Evolutionary conservation across 768 basidiomycete genomes (phyloP).

Genomic region (Boletellus ananas): DNA sequence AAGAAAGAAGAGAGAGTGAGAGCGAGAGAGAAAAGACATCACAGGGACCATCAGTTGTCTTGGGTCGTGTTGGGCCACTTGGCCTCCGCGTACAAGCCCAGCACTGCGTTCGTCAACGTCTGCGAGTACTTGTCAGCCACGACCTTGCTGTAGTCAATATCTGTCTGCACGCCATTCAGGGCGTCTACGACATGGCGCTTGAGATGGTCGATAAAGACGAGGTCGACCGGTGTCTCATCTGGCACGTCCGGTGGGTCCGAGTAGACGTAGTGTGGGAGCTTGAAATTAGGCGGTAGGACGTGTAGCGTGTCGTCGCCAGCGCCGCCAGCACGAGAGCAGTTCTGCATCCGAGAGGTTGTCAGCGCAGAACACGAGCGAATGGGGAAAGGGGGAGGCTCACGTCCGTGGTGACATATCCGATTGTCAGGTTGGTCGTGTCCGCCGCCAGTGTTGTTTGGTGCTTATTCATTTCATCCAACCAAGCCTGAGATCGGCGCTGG

Average conservation of each 20-base stretch:
- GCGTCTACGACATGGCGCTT: constrained; percentile 45
- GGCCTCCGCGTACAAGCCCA: constrained; percentile 34
- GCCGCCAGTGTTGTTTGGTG: constrained; percentile 26
- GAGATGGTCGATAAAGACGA: constrained; percentile 77
- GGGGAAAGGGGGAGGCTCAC: constrained; percentile 34
- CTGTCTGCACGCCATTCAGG: constrained; percentile 53
- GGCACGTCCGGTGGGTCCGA: constrained; percentile 51
- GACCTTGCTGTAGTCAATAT: constrained; percentile 48
- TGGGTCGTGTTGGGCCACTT: not conserved
- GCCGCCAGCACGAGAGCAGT: constrained; percentile 70
- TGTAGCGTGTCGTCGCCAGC: constrained; percentile 73
- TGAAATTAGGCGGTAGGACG: constrained; percentile 53
- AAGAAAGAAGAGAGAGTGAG: too few species aligned
- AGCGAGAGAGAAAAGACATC: too few species aligned
- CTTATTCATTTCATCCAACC: constrained; percentile 57
- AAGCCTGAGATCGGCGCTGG: constrained; percentile 45
- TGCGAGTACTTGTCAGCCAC: too few species aligned
- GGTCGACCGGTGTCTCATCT: constrained; percentile 54
- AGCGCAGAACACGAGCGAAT: not conserved
- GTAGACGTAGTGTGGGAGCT: constrained; percentile 54
- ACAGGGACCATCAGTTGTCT: too few species aligned
- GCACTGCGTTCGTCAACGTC: constrained; percentile 35
- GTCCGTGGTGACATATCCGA: constrained; percentile 75
- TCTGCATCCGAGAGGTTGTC: constrained; percentile 29
- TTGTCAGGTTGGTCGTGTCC: constrained; percentile 47